phyloP scores from a whole-genome alignment of 139 green algal species.

The Picochlorum sp. region DNA sequence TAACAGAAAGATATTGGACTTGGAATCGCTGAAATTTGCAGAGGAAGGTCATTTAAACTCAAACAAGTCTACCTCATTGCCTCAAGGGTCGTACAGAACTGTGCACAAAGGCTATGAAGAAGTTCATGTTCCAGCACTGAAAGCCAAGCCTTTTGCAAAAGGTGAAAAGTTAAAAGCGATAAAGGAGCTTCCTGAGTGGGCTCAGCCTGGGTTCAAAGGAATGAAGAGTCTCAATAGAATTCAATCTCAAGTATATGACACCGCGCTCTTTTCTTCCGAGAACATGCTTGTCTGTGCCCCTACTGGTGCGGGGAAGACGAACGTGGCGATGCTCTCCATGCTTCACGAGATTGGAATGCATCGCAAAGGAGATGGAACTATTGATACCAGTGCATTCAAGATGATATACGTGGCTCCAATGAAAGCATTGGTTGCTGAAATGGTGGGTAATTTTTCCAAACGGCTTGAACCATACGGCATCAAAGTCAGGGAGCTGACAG shows the following conservation, averaged over 20 bases:
- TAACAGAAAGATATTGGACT: conserved; percentile 64
- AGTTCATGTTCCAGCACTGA: conserved; percentile 90
- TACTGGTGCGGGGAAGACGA: conserved; percentile 96
- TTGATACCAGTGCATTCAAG: conserved; percentile 88
- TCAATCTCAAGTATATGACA: conserved; percentile 78
- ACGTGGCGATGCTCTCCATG: conserved; percentile 95
- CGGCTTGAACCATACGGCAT: conserved; percentile 40
- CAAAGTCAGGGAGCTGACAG: conserved; percentile 72
- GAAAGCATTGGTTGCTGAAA: conserved; percentile 97
- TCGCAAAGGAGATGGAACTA: conserved; percentile 57
- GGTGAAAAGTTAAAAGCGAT: conserved; percentile 66
- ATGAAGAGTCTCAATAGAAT: conserved; percentile 90
- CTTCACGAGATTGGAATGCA: conserved; percentile 85
- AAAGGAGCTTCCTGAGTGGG: conserved; percentile 84
- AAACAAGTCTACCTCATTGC: conserved; percentile 78
- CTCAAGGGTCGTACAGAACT: conserved; percentile 60
- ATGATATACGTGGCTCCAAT: conserved; percentile 98
- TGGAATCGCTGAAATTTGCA: conserved; percentile 74
- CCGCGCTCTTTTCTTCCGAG: conserved; percentile 76
- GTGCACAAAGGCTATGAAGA: conserved; percentile 87
- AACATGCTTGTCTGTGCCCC: conserved; percentile 90
- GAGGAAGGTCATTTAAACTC: conserved; percentile 79
- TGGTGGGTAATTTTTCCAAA: conserved; percentile 84
- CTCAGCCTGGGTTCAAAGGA: conserved; percentile 71
- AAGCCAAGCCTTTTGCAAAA: conserved; percentile 80